Percentiles rank a stretch among this genome's conserved stretches.
phyloP scores from a whole-genome alignment of 1,284 basidiomycete species.

The Xanthoconium separans region DNA sequence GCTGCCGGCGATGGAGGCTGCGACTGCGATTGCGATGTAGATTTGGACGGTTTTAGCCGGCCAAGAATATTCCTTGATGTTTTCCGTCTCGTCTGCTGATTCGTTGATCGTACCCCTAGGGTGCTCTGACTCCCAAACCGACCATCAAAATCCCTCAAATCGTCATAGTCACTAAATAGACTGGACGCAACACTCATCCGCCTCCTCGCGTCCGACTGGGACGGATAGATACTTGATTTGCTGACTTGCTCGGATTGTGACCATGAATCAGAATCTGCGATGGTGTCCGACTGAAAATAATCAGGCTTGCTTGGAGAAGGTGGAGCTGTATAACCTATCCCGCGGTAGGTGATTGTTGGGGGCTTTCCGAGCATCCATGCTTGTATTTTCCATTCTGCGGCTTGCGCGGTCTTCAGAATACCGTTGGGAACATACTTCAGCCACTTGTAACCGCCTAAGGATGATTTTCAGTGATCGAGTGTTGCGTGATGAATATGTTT shows the following conservation, averaged over 20 bases:
- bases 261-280: constrained; percentile 26
- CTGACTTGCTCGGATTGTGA: constrained; percentile 27
- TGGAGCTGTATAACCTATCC: constrained; percentile 70
- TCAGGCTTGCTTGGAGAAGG: constrained; percentile 32
- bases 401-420: constrained; percentile 91
- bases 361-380: constrained; percentile 96
- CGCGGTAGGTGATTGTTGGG: constrained; percentile 75
- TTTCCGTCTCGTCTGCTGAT: constrained; percentile 46
- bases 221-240: constrained; percentile 37
- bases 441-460: constrained; percentile 87
- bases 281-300: constrained; percentile 20
- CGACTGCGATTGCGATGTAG: constrained; percentile 32
- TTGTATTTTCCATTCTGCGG: constrained; percentile 95
- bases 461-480: constrained; percentile 12
- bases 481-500: not conserved
- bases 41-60: constrained; percentile 50
- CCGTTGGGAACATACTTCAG: constrained; percentile 94
- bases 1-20: constrained; percentile 41
- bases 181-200: constrained; percentile 63
- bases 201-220: constrained; percentile 40
- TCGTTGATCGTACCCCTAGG: constrained; percentile 45
- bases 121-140: constrained; percentile 79
- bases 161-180: constrained; percentile 81
- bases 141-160: constrained; percentile 79
- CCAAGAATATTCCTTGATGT: constrained; percentile 64